Evolutionary conservation across 139 green algal species (phyloP), one percentile per base, ranked within the genome.

Genomic region (Nannochloris sp.): DNA sequence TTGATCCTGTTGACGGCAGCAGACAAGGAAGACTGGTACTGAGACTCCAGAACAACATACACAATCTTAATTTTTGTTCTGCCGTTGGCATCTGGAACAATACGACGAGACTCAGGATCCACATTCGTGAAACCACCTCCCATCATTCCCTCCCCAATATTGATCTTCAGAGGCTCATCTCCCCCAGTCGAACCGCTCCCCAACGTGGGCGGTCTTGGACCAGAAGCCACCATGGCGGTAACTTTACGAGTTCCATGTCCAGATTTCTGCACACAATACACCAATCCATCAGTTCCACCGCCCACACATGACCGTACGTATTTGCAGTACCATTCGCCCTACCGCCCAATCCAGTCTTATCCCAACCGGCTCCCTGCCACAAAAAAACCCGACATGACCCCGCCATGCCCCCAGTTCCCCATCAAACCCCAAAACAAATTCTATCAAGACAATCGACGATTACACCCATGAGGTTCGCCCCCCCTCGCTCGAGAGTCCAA

Each of bases 21-120:
- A 16, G 79, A 75, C 5, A 99, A 66, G 3, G 86, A 74, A 23
- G 86, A 89, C 80, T 99, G 93, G 82, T 99, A 99, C 79, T 99
- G 93, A 5, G 93, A 88, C 81, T 99, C 93, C 56, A 99, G 83
- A 55, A 99, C 91, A 37, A 93, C 85, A 72, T 99, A 99, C 65
- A 98, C 92, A 20, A 99, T 63, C 82, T 97, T 95, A 17, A 95
- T 67, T 59, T 76, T 77, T 5, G 79, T 74, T 45, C 87, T 82
- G 4, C 80, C 77, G 29, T 78, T 71, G 30, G 70, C 59, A 13
- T 87, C 73, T 13, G 88, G 87, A 14, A 84, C 61, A 25, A 96
- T 78, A 11, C 92, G 79, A 8, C 93, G 83, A 11, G 85, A 68
- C 75, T 97, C 88, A 16, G 93, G 93, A 77, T 91, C 81, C 16